Base-by-base conservation (phyloP, 805 yeast species). In the Candida nitratophila region DNA sequence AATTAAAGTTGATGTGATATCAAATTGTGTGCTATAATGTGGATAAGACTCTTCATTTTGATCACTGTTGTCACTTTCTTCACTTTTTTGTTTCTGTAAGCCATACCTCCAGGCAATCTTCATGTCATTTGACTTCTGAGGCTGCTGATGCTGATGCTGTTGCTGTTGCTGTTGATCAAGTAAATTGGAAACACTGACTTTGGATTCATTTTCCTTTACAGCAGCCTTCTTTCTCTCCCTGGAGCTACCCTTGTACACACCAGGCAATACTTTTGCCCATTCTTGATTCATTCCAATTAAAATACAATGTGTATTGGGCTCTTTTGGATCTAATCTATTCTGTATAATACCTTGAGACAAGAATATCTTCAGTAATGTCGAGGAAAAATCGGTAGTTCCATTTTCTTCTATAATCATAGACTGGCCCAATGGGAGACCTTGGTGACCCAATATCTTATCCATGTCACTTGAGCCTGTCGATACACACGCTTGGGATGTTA, bases 61-160 rank as follows among this genome's bases (percentile, higher is more conserved):
- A 34, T 62, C 61, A 12, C 53, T 61, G 7, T 42, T 42, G 39
- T 47, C 55, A 44, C 39, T 49, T 34, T 46, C 55, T 51, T 50
- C 59, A 42, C 56, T 52, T 37, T 63, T 65, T 41, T 68, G 67
- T 21, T 68, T 69, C 43, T 70, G 64, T 41, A 74, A 53, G 0
- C 91, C 93, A 56, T 90, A 90, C 55, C 97, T 76, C 98, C 98
- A 90, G 1, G 98, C 97, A 52, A 90, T 90, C 57, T 82, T 86
- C 73, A 90, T 67, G 50, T 83, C 86, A 6, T 65, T 58, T 12
- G 53, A 56, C 37, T 47, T 47, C 48, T 42, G 45, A 46, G 20
- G 46, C 31, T 48, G 48, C 39, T 51, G 20, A 21, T 41, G 32
- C 39, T 41, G 34, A 40, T 36, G 34, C 32, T 41, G 30, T 43